phyloP scores from a whole-genome alignment of 108 stramenopile genomes.

The Skeletonema grethae region DNA sequence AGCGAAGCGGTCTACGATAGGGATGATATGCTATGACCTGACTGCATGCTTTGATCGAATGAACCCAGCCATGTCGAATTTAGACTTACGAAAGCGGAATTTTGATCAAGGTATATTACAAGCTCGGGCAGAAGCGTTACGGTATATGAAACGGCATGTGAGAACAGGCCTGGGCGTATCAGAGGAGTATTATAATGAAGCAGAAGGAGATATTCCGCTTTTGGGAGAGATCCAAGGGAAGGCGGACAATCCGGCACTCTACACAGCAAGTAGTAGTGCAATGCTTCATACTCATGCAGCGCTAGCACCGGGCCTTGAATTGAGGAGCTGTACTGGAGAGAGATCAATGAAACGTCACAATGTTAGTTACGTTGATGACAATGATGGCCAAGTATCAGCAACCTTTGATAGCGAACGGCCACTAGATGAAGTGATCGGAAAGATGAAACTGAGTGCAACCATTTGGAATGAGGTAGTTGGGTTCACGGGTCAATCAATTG shows the following conservation, averaged over 20 bases:
- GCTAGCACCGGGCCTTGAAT: background rate
- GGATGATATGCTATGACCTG: conserved; percentile 1
- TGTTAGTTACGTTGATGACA: conserved; percentile 21
- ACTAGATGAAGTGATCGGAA: background rate
- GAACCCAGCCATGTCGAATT: conserved; percentile 1
- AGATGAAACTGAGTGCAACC: background rate
- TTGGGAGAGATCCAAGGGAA: conserved; percentile 17
- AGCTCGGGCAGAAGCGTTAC: background rate
- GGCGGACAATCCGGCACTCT: conserved; percentile 11
- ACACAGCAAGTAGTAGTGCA: background rate
- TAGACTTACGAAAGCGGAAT: background rate
- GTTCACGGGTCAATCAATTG: background rate
- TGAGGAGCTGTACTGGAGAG: background rate
- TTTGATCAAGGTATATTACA: background rate
- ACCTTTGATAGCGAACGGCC: background rate
- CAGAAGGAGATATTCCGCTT: background rate
- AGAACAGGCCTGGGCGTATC: conserved; percentile 11
- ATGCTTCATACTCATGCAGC: background rate
- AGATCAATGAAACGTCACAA: background rate
- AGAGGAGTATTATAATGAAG: background rate
- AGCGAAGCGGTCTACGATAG: background rate
- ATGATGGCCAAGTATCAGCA: background rate
- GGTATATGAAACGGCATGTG: background rate
- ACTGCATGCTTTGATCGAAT: conserved; percentile 27
- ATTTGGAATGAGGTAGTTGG: conserved; percentile 3